These are phyloP conservation scores for Raddia guianensis DNA, from an alignment of 176 grass and related monocot genomes.

Conservation along the genomic window DNA sequence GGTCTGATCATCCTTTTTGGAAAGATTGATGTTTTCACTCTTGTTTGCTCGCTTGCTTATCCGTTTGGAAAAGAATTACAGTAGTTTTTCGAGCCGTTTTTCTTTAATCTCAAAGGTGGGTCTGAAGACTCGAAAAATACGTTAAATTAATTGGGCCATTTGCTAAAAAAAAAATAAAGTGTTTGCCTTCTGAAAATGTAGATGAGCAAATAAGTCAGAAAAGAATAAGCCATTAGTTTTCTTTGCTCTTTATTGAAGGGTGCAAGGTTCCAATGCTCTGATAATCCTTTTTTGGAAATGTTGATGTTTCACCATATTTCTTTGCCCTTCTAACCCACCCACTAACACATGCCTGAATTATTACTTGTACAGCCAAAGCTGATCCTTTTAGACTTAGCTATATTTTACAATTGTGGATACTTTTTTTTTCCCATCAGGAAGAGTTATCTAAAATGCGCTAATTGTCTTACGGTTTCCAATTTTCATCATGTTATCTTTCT, in stretches of 20 bases:
- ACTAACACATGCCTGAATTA: background rate
- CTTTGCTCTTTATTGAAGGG: no score
- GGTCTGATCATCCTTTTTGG: background rate
- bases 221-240: no score
- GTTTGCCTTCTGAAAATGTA: no score
- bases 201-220: no score
- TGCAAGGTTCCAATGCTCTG: background rate
- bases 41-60: no score
- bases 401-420: background rate
- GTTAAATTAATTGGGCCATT: no score
- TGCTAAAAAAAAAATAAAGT: no score
- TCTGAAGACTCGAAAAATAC: no score
- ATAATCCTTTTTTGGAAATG: background rate
- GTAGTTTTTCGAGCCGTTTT: no score
- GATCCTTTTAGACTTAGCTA: background rate
- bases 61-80: no score
- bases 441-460: background rate
- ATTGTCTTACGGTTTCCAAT: slow-evolving; percentile 25
- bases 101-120: no score
- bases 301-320: background rate
- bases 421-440: background rate
- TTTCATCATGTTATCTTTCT: slow-evolving; percentile 40
- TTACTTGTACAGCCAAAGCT: background rate
- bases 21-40: background rate
- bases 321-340: background rate